Conservation (phyloP, 2,329 filamentous ascomycete species). For the Cytospora mali region DNA sequence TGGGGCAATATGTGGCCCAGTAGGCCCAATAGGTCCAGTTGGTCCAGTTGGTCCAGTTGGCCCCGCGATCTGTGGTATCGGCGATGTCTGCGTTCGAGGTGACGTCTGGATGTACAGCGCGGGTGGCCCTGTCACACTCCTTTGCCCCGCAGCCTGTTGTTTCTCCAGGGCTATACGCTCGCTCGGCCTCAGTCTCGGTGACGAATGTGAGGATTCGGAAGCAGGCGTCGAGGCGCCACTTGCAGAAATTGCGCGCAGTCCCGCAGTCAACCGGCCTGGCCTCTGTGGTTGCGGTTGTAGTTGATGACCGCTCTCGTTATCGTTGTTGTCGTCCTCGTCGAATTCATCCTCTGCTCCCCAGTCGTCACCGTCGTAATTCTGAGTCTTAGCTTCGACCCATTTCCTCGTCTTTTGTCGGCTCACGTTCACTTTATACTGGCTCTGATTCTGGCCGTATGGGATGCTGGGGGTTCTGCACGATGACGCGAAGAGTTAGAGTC, state of each 20-base stretch:
- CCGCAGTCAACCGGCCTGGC: slow-evolving; percentile 23
- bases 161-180: slow-evolving; percentile 26
- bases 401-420: slow-evolving; percentile 89
- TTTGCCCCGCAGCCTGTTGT: slow-evolving; percentile 26
- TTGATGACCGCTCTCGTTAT: slow-evolving; percentile 37
- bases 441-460: slow-evolving; percentile 34
- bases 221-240: slow-evolving; percentile 20
- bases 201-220: slow-evolving; percentile 21
- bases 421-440: slow-evolving; percentile 77
- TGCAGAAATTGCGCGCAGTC: slow-evolving; percentile 23
- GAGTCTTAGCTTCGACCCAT: slow-evolving; percentile 88
- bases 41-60: slow-evolving; percentile 1
- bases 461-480: slow-evolving; percentile 32
- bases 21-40: slow-evolving; percentile 9
- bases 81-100: slow-evolving; percentile 10
- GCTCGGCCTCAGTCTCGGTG: slow-evolving; percentile 25
- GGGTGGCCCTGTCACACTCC: slow-evolving; percentile 31
- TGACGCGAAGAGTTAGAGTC: slow-evolving; percentile 20
- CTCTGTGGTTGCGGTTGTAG: slow-evolving; percentile 25
- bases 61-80: slow-evolving; percentile 13
- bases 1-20: slow-evolving; percentile 25
- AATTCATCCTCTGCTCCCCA: slow-evolving; percentile 78
- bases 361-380: slow-evolving; percentile 89
- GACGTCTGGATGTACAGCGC: slow-evolving; percentile 32
- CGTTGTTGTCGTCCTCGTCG: slow-evolving; percentile 58